Conservation (phyloP, 2,329 filamentous ascomycete genomes). For the Ilyonectria mors-panacis region DNA sequence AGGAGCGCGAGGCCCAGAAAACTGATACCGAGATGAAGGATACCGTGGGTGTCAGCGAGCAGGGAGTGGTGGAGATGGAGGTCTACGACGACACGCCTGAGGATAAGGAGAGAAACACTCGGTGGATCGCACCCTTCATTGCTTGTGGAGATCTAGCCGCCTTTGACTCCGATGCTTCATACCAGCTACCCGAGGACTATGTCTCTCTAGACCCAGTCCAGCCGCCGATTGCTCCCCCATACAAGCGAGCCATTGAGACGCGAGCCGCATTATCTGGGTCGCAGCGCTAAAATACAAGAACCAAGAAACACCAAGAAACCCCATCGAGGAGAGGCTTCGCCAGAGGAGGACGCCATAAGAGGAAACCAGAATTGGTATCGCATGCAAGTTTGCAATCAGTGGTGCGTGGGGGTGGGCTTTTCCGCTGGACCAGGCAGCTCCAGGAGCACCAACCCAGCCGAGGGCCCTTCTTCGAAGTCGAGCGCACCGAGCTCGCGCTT, state of each 20-base stretch:
- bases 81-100: slow-evolving; percentile 61
- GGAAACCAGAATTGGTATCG: background rate
- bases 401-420: slow-evolving; percentile 53
- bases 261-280: slow-evolving; percentile 54
- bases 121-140: slow-evolving; percentile 96
- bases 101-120: slow-evolving; percentile 57
- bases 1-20: slow-evolving; percentile 57
- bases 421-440: slow-evolving; percentile 57
- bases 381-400: slow-evolving; percentile 38
- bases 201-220: slow-evolving; percentile 93
- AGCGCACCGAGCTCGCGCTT: slow-evolving; percentile 62
- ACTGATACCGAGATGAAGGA: slow-evolving; percentile 64
- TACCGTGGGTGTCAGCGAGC: slow-evolving; percentile 39
- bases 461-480: slow-evolving; percentile 60
- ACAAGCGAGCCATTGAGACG: slow-evolving; percentile 90
- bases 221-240: slow-evolving; percentile 95
- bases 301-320: slow-evolving; percentile 33
- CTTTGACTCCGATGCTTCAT: slow-evolving; percentile 96
- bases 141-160: slow-evolving; percentile 96
- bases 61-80: slow-evolving; percentile 63
- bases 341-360: background rate
- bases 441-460: slow-evolving; percentile 57
- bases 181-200: slow-evolving; percentile 88
- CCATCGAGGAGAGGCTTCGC: slow-evolving; percentile 15
- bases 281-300: slow-evolving; percentile 42